Base-by-base conservation (phyloP, 2,329 filamentous ascomycete species). In the Diaporthe longicolla region DNA sequence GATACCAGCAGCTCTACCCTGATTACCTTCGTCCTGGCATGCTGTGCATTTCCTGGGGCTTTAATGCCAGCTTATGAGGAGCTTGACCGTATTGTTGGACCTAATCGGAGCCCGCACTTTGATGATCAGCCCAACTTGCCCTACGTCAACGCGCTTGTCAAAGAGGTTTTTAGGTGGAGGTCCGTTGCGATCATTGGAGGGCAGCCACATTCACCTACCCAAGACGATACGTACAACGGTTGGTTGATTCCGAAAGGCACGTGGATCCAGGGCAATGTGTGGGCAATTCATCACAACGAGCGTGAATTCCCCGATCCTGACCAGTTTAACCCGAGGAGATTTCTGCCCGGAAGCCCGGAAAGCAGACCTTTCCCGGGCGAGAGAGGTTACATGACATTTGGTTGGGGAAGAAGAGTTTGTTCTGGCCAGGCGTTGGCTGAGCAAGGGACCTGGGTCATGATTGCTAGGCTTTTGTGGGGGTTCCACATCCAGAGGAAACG, bases 361-460 rank as follows among this genome's bases (percentile, higher is more conserved):
- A 78, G 76, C 50, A 82, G 87, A 5, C 86, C 86, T 0, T 89
- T 89, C 74, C 86, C 86, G 0, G 82, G 83, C 13, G 86, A 88
- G 75, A 83, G 81, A 68, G 85, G 86, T 0, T 88, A 89, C 77
- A 89, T 89, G 85, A 87, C 87, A 2, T 89, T 90, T 77, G 88
- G 88, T 35, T 90, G 87, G 86, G 89, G 89, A 9, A 83, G 88
- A 4, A 80, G 88, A 8, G 86, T 88, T 4, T 90, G 88, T 78
- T 85, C 84, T 58, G 88, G 89, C 0, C 85, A 89, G 78, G 87
- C 84, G 3, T 81, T 92, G 24, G 89, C 89, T 1, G 89, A 92
- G 79, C 88, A 90, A 77, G 88, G 89, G 8, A 88, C 88, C 0
- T 91, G 88, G 84, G 86, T 91, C 77, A 89, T 87, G 0, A 83